Base-by-base conservation (phyloP, 495 filamentous ascomycete genomes). In the Penicillium herquei region DNA sequence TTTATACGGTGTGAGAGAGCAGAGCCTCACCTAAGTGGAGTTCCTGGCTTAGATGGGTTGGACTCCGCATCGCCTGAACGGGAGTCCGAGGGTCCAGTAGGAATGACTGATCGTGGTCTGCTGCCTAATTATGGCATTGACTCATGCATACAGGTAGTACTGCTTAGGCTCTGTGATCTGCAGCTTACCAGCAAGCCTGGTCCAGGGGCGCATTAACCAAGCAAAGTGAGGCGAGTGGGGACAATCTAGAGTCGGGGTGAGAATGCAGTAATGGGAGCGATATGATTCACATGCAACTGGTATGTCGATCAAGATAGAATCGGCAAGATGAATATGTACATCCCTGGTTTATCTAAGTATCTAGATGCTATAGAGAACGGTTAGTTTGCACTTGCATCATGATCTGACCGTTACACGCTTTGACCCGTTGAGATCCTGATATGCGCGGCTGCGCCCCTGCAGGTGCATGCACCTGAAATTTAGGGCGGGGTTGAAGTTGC, bases 81-180 rank as follows among this genome's bases (percentile, higher is more conserved):
- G 33, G 33, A 47, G 41, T 14, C 41, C 16, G 51, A 35, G 34
- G 16, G 43, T 7, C 31, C 33, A 7, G 13, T 10, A 16, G 39
- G 14, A 12, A 31, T 32, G 51, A 31, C 3, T 35, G 32, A 39
- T 26, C 3, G 31, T 40, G 26, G 26, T n/a, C 43, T 46, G 16
- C 52, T 52, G 39, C 49, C 49, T 44, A 13, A 37, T 39, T 21
- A 21, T 10, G 17, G 12, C 26, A 3, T 35, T 54, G 52, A 54
- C 33, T 54, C 52, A 48, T 54, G 37, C 49, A 51, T 39, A 34
- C 10, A 12, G 26, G 35, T 21, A 33, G 33, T 8, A 13, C 18
- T 43, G 47, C 47, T 46, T 46, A 32, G 47, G 37, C 47, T 30
- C 46, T 16, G 46, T 2, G 47, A 49, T 35, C 32, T 49, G 16